phyloP scores from a whole-genome alignment of 2,329 filamentous ascomycete genomes.

The Sporothrix schenckii region DNA sequence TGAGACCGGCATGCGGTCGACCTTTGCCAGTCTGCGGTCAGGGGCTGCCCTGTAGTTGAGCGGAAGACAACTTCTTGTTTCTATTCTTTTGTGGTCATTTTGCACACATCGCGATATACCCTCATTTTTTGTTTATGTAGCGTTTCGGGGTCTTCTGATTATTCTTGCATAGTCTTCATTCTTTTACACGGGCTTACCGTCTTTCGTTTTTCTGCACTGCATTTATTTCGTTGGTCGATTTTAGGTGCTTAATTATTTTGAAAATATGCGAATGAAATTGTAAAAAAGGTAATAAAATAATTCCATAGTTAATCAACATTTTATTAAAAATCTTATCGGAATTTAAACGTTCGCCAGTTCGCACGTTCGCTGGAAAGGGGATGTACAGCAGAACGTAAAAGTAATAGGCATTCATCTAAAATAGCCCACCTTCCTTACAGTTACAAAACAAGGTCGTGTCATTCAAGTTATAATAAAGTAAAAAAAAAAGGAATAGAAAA shows the following conservation, averaged over 20 bases:
- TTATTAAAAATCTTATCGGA: neutral
- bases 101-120: neutral
- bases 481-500: neutral
- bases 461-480: neutral
- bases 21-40: constrained; percentile 32
- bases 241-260: neutral
- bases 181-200: neutral
- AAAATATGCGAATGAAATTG: neutral
- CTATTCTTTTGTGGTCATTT: neutral
- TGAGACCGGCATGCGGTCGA: constrained; percentile 35
- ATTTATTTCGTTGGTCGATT: neutral
- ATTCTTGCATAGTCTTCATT: neutral
- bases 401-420: neutral
- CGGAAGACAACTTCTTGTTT: neutral
- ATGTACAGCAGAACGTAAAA: neutral
- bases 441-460: neutral
- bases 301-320: neutral
- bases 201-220: neutral
- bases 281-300: neutral
- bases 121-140: neutral
- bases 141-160: neutral
- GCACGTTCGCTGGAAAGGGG: no score
- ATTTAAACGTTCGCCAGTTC: no score
- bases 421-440: neutral
- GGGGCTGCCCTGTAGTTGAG: constrained; percentile 18